Conservation (phyloP, 148 eudicot genomes). For the Rhododendron henanense region DNA sequence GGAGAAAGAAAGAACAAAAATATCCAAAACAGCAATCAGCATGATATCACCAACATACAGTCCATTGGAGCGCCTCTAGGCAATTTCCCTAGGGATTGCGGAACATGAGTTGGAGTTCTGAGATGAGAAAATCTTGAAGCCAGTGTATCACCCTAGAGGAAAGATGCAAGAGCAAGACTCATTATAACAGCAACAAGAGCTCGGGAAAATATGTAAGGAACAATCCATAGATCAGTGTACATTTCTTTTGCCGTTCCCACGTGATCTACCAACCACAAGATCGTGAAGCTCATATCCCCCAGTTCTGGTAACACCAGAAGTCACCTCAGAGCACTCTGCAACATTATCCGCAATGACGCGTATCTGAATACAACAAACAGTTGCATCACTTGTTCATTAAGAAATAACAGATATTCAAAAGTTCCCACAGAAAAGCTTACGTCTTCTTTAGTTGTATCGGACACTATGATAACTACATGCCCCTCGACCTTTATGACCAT, state of each 20-base stretch:
- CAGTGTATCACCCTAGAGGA: slow-evolving; percentile 51
- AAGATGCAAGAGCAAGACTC: not conserved
- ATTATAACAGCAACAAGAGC: slow-evolving; percentile 3
- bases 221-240: slow-evolving; percentile 16
- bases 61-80: slow-evolving; percentile 66
- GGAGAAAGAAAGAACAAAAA: not conserved
- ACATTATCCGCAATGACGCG: slow-evolving; percentile 93
- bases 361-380: slow-evolving; percentile 34
- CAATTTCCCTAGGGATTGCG: slow-evolving; percentile 73
- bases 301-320: slow-evolving; percentile 80
- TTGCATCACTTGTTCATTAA: slow-evolving; percentile 1
- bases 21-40: not conserved
- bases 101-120: slow-evolving; percentile 60
- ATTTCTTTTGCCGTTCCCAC: slow-evolving; percentile 60
- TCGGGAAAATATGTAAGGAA: not conserved
- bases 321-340: slow-evolving; percentile 96
- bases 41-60: slow-evolving; percentile 41
- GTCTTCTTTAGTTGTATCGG: slow-evolving; percentile 93
- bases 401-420: not conserved
- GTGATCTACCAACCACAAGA: slow-evolving; percentile 92
- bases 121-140: slow-evolving; percentile 48
- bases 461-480: slow-evolving; percentile 73
- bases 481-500: slow-evolving; percentile 95
- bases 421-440: slow-evolving; percentile 30
- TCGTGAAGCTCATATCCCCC: slow-evolving; percentile 98